Percentiles rank a stretch among this genome's conserved stretches.
Conservation (phyloP, 768 basidiomycete species). For the Chalciporus sphaerocephalus region DNA sequence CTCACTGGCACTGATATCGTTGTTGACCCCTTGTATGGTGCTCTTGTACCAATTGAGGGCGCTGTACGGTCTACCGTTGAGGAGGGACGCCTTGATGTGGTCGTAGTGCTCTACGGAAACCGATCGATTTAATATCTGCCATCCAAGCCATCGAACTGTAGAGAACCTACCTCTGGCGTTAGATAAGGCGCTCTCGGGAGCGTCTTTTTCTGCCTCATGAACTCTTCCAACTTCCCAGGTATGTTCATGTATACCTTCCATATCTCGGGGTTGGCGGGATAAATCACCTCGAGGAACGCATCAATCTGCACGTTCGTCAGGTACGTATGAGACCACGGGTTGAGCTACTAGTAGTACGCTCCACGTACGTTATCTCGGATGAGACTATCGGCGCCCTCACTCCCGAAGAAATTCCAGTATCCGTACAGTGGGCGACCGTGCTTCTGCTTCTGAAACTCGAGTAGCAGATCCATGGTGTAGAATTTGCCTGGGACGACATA, state of each 20-base stretch:
- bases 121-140: no score
- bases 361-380: conserved; percentile 35
- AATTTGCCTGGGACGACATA: conserved; percentile 29
- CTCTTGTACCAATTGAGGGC: conserved; percentile 39
- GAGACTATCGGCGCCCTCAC: conserved; percentile 27
- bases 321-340: neutral
- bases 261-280: conserved; percentile 30
- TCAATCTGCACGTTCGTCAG: conserved; percentile 37
- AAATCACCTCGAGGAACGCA: conserved; percentile 35
- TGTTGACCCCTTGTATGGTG: conserved; percentile 26
- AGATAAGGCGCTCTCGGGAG: conserved; percentile 30
- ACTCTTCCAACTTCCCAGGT: conserved; percentile 34
- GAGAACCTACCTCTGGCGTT: no score
- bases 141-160: no score
- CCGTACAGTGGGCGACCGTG: conserved; percentile 39
- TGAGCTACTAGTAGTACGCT: no score
- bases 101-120: no score
- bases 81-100: conserved; percentile 25
- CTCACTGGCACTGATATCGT: conserved; percentile 29
- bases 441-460: conserved; percentile 24
- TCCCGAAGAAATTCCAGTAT: conserved; percentile 39
- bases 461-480: conserved; percentile 24
- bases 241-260: conserved; percentile 37
- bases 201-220: conserved; percentile 20
- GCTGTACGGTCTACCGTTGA: conserved; percentile 29